Evolutionary conservation across 768 basidiomycete genomes (phyloP).

Genomic region (Phaeolepiota aurea): DNA sequence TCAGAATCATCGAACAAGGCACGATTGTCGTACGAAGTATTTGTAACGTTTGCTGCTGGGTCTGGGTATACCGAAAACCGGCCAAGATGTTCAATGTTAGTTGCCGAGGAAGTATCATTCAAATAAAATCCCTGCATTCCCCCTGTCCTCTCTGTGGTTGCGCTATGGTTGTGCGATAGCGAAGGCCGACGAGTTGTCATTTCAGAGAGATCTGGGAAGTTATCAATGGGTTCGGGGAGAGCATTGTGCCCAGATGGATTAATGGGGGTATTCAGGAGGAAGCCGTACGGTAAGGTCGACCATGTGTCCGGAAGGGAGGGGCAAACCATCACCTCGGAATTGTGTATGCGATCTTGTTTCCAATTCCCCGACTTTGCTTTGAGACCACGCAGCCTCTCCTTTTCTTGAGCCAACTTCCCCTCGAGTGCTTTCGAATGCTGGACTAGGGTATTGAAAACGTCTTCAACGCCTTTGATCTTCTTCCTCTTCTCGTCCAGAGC

Average conservation of each 20-base stretch:
- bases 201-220: background rate
- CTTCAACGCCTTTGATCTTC: conserved; percentile 61
- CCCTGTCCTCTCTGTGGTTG: conserved; percentile 16
- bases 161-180: background rate
- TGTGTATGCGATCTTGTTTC: conserved; percentile 32
- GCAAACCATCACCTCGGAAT: background rate
- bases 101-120: too few species aligned
- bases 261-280: background rate
- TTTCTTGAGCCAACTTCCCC: conserved; percentile 56
- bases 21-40: background rate
- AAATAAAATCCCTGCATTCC: too few species aligned
- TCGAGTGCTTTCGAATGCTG: conserved; percentile 68
- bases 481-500: conserved; percentile 48
- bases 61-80: background rate
- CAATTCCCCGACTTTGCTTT: conserved; percentile 49
- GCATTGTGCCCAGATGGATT: background rate
- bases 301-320: background rate
- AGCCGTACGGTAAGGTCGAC: background rate
- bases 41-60: background rate
- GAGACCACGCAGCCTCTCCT: conserved; percentile 46
- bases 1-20: conserved; percentile 38
- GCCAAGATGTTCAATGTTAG: too few species aligned
- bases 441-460: conserved; percentile 53
- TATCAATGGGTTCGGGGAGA: background rate
- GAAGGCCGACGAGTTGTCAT: background rate